Conservation (phyloP, 202 grass and related monocot species). For the Saccharum hybrid region DNA sequence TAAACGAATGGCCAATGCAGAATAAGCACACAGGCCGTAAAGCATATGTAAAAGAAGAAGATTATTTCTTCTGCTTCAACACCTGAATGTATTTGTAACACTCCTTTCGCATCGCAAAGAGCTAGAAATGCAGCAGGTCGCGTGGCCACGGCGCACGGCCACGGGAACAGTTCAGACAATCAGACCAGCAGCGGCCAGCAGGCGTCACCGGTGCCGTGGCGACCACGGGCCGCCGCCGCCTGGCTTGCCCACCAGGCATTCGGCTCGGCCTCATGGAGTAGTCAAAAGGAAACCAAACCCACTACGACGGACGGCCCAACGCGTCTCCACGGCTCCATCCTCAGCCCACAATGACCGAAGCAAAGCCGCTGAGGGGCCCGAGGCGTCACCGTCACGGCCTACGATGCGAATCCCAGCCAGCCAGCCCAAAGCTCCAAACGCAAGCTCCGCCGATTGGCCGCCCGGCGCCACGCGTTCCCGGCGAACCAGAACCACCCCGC, state of each 20-base stretch:
- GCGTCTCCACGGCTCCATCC: background rate
- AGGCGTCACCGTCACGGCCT: constrained; percentile 25
- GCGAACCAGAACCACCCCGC: constrained; percentile 23
- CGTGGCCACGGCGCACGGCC: too few relatives aligned
- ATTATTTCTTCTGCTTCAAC: background rate
- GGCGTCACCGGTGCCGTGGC: background rate
- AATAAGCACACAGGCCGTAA: constrained; percentile 28
- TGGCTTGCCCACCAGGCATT: constrained; percentile 23
- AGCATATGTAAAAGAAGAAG: too few relatives aligned
- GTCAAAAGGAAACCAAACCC: background rate
- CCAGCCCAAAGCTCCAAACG: background rate
- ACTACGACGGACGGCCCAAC: background rate
- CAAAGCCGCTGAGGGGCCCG: background rate
- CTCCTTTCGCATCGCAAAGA: background rate
- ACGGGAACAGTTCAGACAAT: too few relatives aligned
- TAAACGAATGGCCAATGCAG: constrained; percentile 9
- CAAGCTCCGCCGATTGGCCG: constrained; percentile 8
- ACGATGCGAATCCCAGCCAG: background rate
- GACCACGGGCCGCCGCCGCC: background rate
- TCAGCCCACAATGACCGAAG: background rate
- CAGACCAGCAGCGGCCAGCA: background rate
- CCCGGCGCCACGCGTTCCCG: constrained; percentile 34
- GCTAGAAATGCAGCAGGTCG: background rate
- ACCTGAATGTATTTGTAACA: background rate
- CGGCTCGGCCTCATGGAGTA: background rate